Evolutionary conservation across 768 basidiomycete genomes (phyloP).

Genomic region (Podaxis mareebaensis): DNA sequence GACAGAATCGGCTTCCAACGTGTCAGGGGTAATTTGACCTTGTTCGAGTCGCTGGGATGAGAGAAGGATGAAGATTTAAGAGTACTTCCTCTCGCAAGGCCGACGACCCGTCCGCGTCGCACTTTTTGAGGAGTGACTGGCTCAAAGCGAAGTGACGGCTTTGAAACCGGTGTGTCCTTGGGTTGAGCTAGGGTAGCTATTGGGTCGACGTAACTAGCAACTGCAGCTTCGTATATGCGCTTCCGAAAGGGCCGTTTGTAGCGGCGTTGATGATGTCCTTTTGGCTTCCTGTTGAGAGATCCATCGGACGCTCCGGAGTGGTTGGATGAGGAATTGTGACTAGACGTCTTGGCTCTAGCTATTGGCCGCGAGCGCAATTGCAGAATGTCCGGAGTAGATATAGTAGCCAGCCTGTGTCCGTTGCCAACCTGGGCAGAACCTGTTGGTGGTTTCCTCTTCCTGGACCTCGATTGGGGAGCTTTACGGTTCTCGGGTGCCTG

Average conservation of each 20-base stretch:
- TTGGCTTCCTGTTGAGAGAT: neutral
- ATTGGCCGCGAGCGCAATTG: neutral
- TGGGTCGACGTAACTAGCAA: constrained; percentile 34
- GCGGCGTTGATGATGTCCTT: neutral
- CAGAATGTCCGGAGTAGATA: neutral
- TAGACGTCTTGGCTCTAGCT: neutral
- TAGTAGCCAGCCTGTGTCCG: neutral
- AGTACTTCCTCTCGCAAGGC: neutral
- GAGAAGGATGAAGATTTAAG: neutral
- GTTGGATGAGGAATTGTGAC: neutral
- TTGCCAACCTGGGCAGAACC: neutral
- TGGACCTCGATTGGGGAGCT: too few species aligned
- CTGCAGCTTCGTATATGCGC: constrained; percentile 36
- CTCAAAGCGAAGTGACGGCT: constrained; percentile 18
- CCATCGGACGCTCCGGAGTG: neutral
- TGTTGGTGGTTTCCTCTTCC: neutral
- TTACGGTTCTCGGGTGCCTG: neutral
- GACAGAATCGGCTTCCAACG: neutral
- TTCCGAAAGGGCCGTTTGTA: constrained; percentile 24
- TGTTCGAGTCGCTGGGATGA: neutral
- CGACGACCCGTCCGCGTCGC: neutral
- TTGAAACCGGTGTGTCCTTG: constrained; percentile 12
- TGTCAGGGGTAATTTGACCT: neutral
- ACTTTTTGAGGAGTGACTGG: neutral
- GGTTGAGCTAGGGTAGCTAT: constrained; percentile 25